Evolutionary conservation across 2,329 filamentous ascomycete species (phyloP).

Genomic region (Pseudogymnoascus sp.): DNA sequence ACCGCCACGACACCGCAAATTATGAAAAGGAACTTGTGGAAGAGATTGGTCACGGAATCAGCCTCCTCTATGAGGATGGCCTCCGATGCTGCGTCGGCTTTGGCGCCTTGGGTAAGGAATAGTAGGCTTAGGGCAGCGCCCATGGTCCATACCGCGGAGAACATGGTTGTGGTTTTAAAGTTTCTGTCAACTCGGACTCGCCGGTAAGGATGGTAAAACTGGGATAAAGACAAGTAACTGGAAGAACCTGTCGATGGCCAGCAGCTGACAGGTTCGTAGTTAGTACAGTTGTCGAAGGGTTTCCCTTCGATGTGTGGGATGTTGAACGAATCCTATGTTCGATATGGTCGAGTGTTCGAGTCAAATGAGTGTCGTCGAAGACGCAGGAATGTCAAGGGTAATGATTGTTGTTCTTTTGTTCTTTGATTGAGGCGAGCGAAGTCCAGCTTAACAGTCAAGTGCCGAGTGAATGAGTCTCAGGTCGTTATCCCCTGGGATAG

Average conservation of each 20-base stretch:
- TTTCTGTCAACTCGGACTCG: neutral
- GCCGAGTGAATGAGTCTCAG: neutral
- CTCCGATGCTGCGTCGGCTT: neutral
- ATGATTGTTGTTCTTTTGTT: neutral
- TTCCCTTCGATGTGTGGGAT: neutral
- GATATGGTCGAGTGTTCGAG: slow-evolving; percentile 1
- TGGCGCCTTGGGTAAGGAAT: neutral
- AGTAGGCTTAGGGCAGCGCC: neutral
- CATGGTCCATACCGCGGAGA: neutral
- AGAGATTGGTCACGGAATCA: slow-evolving; percentile 40
- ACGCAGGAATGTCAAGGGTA: neutral
- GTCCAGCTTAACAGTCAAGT: slow-evolving; percentile 7
- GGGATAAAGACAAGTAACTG: neutral
- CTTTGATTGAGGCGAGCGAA: slow-evolving; percentile 2
- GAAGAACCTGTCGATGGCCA: slow-evolving; percentile 9
- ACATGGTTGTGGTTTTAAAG: neutral
- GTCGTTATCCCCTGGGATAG: slow-evolving; percentile 1
- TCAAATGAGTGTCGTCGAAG: slow-evolving; percentile 11
- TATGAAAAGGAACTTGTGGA: slow-evolving; percentile 56
- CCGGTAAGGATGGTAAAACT: neutral
- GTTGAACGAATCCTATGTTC: neutral
- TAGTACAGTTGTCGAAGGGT: neutral
- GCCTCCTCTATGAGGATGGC: slow-evolving; percentile 21
- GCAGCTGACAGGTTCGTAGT: slow-evolving; percentile 2
- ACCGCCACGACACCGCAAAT: slow-evolving; percentile 58